Conservation (phyloP, 75 land plant genomes). For the Pinus taeda region DNA sequence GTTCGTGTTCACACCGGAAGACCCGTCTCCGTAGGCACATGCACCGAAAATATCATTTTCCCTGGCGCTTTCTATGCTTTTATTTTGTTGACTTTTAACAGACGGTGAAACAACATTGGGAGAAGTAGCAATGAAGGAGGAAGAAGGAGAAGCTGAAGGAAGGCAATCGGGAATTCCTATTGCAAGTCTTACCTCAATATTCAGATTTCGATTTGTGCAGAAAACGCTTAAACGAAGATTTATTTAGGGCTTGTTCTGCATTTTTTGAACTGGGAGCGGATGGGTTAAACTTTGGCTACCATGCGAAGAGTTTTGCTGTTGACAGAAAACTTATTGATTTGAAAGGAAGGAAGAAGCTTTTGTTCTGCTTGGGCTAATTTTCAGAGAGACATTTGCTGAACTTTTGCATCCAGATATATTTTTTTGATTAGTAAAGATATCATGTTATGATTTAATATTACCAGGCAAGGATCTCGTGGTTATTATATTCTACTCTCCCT, state of each 20-base stretch:
- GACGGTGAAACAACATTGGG: not conserved
- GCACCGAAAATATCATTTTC: no score
- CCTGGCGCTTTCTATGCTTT: not conserved
- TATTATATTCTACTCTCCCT: not conserved
- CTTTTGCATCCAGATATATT: no score
- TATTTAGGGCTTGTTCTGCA: no score
- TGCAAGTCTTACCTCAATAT: not conserved
- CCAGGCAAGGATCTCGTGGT: not conserved
- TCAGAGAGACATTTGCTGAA: no score
- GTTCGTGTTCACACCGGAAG: no score
- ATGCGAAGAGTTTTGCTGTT: no score
- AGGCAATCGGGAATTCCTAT: not conserved
- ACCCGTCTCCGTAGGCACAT: no score
- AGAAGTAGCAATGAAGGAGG: not conserved
- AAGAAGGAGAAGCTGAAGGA: constrained; percentile 9
- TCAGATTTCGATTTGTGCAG: not conserved
- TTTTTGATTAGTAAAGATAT: not conserved
- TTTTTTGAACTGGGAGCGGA: no score
- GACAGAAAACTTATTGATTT: not conserved
- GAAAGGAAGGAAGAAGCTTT: not conserved
- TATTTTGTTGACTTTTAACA: not conserved
- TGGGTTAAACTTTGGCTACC: no score
- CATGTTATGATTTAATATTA: not conserved
- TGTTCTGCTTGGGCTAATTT: not conserved
- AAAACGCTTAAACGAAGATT: not conserved